A percentile compares a stretch with the other conserved stretches of the same genome.
phyloP scores from a whole-genome alignment of 2,329 filamentous ascomycete species.

The Sporothrix globosa region DNA sequence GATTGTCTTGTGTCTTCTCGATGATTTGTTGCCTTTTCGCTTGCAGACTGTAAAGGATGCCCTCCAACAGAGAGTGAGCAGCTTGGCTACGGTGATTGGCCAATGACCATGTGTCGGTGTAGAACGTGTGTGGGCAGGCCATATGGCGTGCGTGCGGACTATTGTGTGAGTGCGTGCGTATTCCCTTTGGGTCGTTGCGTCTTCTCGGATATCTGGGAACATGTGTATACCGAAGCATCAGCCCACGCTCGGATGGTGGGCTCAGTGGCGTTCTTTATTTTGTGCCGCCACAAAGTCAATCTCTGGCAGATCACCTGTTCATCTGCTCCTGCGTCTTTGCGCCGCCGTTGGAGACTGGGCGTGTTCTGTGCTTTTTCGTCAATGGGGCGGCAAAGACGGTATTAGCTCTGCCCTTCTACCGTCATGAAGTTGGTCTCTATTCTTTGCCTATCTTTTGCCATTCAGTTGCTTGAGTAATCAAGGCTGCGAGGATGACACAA shows the following conservation, averaged over 20 bases:
- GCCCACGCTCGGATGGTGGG: constrained; percentile 10
- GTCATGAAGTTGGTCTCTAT: no score
- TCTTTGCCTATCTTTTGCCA: no score
- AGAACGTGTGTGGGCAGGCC: constrained; percentile 19
- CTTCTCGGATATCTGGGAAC: not conserved
- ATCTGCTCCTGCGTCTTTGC: not conserved
- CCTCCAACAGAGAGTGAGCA: constrained; percentile 6
- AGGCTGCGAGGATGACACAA: constrained; percentile 11
- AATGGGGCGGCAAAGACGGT: not conserved
- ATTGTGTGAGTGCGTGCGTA: not conserved
- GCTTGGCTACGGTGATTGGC: constrained; percentile 21
- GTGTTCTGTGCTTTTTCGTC: not conserved
- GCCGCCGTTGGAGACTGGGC: not conserved
- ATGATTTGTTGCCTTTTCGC: not conserved
- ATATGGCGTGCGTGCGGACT: not conserved
- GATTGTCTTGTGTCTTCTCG: not conserved
- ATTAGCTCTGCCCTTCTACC: not conserved
- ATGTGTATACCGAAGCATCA: no score
- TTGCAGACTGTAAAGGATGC: not conserved
- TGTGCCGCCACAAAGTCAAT: not conserved
- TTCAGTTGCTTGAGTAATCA: constrained; percentile 12
- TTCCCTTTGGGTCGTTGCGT: not conserved
- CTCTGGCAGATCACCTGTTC: constrained; percentile 18
- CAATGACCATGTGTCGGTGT: constrained; percentile 28
- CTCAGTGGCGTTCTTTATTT: not conserved